Evolutionary conservation across 345 rosid genomes (phyloP), one percentile per base, ranked within the genome.

Genomic region (Gossypium bickii): DNA sequence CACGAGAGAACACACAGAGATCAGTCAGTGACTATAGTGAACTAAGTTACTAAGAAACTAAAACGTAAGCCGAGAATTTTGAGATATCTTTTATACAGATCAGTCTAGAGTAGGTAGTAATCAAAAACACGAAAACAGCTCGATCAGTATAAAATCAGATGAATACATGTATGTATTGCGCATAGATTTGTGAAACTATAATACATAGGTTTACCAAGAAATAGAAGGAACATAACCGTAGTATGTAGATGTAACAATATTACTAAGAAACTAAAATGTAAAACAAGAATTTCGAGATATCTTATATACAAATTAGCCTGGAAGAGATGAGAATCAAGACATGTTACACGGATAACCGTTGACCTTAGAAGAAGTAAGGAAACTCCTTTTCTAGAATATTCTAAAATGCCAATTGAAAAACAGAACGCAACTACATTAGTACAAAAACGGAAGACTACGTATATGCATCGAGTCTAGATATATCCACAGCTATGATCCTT

Each of bases 1-100:
- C 65, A 80, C 78, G 69, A 78, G 65, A 65, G 20, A 77, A 79
- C 72, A 41, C 2, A 0, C 20, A 34, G 12, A 34, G 12, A 61
- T 61, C 9, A 73, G 53, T 45, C 64, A 1, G 58, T 9, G 66
- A 3, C 7, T 12, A 22, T 7, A 15, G 20, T 53, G 48, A 7
- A 48, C 17, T 11, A 17, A n/a, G 45, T 60, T 41, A 24, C 2
- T 15, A 57, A 52, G 13, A 22, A 74, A 65, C 47, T 15, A 38
- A 43, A 38, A 74, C 12, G 15, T 3, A 48, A 27, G 68, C 7
- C 12, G 22, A 56, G 47, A 45, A 56, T n/a, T 57, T 25, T 12
- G 22, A 75, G 47, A 13, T 41, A 56, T 71, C 49, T 41, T 71
- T 49, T 34, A 45, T 12, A 45, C 9, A 63, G 9, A 65, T 20